phyloP scores from a whole-genome alignment of 805 yeast genomes.

The Zygoascus biomembranicola region DNA sequence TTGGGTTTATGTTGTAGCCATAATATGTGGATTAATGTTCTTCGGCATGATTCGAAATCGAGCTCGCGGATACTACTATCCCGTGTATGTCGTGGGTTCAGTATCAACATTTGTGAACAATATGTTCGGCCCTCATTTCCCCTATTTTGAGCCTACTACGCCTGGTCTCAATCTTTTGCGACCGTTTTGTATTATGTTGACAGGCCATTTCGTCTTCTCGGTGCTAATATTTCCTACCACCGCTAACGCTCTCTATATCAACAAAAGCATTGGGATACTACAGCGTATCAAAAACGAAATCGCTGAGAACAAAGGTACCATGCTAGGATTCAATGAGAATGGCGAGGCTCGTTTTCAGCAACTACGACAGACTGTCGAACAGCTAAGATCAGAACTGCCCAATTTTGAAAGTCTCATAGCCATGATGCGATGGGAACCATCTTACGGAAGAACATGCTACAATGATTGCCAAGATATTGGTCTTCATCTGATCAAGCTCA shows the following conservation, averaged over 20 bases:
- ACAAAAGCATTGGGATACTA: conserved; percentile 10
- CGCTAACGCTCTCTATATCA: conserved; percentile 19
- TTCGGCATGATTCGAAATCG: conserved; percentile 14
- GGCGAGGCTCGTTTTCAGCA: conserved; percentile 6
- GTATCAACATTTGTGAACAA: conserved; percentile 17
- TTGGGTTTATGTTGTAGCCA: conserved; percentile 19
- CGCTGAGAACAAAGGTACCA: conserved; percentile 3
- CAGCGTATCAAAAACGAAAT: conserved; percentile 9
- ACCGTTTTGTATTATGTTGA: not conserved
- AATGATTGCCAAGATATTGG: not conserved
- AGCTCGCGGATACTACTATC: conserved; percentile 12
- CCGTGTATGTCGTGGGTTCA: conserved; percentile 20
- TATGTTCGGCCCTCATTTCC: conserved; percentile 11
- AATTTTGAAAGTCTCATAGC: conserved; percentile 5
- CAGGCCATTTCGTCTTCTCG: conserved; percentile 14
- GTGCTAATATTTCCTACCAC: conserved; percentile 23
- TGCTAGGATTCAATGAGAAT: not conserved
- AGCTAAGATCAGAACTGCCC: conserved; percentile 9
- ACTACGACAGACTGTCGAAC: conserved; percentile 8
- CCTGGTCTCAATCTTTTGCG: conserved; percentile 16
- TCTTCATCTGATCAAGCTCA: not conserved
- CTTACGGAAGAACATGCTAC: not conserved
- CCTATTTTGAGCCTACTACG: conserved; percentile 21
- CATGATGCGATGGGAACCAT: not conserved
- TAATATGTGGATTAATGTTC: conserved; percentile 15